phyloP scores from a whole-genome alignment of 2,329 filamentous ascomycete genomes.

The Xylaria sp. region DNA sequence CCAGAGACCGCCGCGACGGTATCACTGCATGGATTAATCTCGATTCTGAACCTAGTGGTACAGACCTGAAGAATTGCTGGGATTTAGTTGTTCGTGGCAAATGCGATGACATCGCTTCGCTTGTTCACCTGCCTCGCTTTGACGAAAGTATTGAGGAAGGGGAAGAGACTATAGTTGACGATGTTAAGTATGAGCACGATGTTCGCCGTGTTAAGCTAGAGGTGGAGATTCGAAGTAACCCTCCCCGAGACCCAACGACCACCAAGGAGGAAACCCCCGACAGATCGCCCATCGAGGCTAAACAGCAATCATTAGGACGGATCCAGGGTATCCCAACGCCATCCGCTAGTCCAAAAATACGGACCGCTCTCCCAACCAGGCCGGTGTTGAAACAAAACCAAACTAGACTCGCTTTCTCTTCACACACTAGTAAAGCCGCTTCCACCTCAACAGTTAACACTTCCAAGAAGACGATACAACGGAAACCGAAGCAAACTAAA shows the following conservation, averaged over 20 bases:
- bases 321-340: constrained; percentile 62
- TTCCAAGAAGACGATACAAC: constrained; percentile 40
- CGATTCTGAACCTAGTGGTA: constrained; percentile 79
- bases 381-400: constrained; percentile 54
- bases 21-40: constrained; percentile 95
- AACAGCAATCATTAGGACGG: constrained; percentile 49
- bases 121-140: constrained; percentile 68
- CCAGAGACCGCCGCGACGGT: constrained; percentile 81
- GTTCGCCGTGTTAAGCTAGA: constrained; percentile 48
- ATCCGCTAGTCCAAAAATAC: constrained; percentile 59
- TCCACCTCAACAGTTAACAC: constrained; percentile 42
- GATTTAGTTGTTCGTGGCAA: constrained; percentile 87
- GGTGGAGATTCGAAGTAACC: constrained; percentile 48
- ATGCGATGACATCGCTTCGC: constrained; percentile 83
- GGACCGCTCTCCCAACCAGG: constrained; percentile 49
- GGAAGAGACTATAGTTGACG: constrained; percentile 52
- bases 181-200: constrained; percentile 51
- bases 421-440: constrained; percentile 32
- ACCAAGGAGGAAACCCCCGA: constrained; percentile 36
- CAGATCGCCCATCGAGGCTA: constrained; percentile 39
- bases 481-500: constrained; percentile 48
- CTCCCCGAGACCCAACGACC: constrained; percentile 24
- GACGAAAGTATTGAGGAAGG: constrained; percentile 59
- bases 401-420: constrained; percentile 54
- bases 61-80: constrained; percentile 90